phyloP scores from a whole-genome alignment of 495 filamentous ascomycete species.

The Daldinia concentrica region DNA sequence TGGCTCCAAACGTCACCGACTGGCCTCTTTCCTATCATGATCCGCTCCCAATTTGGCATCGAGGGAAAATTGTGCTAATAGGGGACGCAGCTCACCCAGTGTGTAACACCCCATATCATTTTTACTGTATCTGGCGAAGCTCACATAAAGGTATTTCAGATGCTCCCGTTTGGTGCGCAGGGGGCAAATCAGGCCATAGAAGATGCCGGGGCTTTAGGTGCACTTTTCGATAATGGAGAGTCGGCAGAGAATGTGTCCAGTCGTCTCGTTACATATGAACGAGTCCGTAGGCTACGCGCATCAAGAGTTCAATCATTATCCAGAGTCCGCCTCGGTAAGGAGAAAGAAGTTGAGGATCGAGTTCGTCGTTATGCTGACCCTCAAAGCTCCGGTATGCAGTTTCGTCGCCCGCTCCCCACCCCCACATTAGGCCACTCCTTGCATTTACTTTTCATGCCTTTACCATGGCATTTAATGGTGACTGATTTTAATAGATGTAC shows the following conservation, averaged over 20 bases:
- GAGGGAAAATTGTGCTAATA: slow-evolving; percentile 49
- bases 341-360: slow-evolving; percentile 16
- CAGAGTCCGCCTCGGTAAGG: slow-evolving; percentile 15
- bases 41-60: slow-evolving; percentile 45
- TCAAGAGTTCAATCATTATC: slow-evolving; percentile 25
- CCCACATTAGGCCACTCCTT: neutral
- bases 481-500: slow-evolving; percentile 15
- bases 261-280: slow-evolving; percentile 8
- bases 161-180: slow-evolving; percentile 30
- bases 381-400: slow-evolving; percentile 17
- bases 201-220: slow-evolving; percentile 20
- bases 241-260: neutral
- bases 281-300: slow-evolving; percentile 15
- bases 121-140: neutral
- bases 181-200: slow-evolving; percentile 29
- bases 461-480: neutral
- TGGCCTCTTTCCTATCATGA: slow-evolving; percentile 54
- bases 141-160: slow-evolving; percentile 12
- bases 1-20: slow-evolving; percentile 48
- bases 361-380: slow-evolving; percentile 27
- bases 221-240: slow-evolving; percentile 5
- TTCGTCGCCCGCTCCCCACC: no score
- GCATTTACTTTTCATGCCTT: neutral
- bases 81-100: slow-evolving; percentile 58
- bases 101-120: neutral